Base-by-base conservation (phyloP, 2,329 filamentous ascomycete genomes). In the Gyromitra esculenta region DNA sequence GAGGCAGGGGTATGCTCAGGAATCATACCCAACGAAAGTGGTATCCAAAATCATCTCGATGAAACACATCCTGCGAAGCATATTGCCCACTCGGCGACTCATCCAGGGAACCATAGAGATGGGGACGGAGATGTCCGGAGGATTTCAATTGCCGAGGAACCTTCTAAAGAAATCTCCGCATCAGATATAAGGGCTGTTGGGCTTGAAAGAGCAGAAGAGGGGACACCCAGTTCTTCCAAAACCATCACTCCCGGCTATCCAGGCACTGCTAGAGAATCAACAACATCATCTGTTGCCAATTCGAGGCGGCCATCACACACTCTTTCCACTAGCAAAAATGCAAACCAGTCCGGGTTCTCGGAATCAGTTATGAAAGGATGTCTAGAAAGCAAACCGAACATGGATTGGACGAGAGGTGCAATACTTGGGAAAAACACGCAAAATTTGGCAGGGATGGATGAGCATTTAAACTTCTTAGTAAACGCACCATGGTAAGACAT, bases 321-420 rank as follows among this genome's bases (percentile, higher is more conserved):
- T 5, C 65, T 43, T 9, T 31, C 21, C 2, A 18, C 45, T n/a
- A 64, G 21, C 8, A 70, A 18, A 63, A 70, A 39, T n/a, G 52
- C 65, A 11, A 13, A 39, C 13, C 31, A 31, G 7, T 18, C 31
- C 31, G 60, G 41, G 6, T 31, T 52, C 18, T 15, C 54, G 1
- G 62, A 66, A 54, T 45, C 18, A 9, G 25, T 48, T 6, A 11
- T 9, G 7, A 57, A 45, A 7, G 25, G n/a, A 41, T 37, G 9
- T 1, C 15, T 41, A 21, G 50, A 13, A 57, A 57, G 52, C 35
- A 69, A 31, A 3, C 48, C 64, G 9, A 70, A 69, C 35, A 70
- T 76, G 59, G 73, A 76, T 59, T 76, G 67, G 73, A 76, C 73
- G 60, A 76, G 73, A 54, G 73, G 68, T 35, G 59, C 50, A 8